These are phyloP conservation scores for Plasmodium knowlesi DNA, from an alignment of 169 alveolate genomes.

Conservation along the genomic window DNA sequence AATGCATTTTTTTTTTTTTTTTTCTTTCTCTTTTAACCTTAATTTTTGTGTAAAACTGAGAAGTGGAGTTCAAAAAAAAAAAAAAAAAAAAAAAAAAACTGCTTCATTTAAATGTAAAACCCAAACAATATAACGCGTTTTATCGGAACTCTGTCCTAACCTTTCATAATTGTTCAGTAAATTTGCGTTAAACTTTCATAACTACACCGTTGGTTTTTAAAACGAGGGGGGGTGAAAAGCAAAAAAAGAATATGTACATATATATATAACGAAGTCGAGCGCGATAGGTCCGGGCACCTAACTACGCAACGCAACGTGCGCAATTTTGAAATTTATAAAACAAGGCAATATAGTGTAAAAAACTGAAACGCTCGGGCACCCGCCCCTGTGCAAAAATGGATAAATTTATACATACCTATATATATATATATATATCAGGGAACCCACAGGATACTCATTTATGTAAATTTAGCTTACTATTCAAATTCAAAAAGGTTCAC, in stretches of 20 bases:
- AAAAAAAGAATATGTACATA: constrained; percentile 6
- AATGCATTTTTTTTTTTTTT: constrained; percentile 24
- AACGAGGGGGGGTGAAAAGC: background rate
- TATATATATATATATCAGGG: background rate
- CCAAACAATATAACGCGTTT: background rate
- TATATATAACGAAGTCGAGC: background rate
- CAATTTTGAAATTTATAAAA: background rate
- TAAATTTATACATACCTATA: background rate
- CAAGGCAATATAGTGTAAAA: background rate
- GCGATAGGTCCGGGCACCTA: background rate
- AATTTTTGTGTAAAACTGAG: constrained; percentile 4
- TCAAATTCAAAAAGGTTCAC: background rate
- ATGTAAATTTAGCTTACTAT: background rate
- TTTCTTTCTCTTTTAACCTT: background rate
- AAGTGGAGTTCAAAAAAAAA: background rate
- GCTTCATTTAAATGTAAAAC: background rate
- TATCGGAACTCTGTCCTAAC: background rate
- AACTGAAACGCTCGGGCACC: background rate
- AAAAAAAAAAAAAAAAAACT: background rate
- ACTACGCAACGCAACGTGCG: background rate
- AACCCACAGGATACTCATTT: background rate
- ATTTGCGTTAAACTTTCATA: background rate
- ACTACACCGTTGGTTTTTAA: background rate
- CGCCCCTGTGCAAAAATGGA: background rate
- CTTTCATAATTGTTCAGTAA: background rate